Conservation (phyloP, 345 rosid species). For the Erysimum cheiranthoides region DNA sequence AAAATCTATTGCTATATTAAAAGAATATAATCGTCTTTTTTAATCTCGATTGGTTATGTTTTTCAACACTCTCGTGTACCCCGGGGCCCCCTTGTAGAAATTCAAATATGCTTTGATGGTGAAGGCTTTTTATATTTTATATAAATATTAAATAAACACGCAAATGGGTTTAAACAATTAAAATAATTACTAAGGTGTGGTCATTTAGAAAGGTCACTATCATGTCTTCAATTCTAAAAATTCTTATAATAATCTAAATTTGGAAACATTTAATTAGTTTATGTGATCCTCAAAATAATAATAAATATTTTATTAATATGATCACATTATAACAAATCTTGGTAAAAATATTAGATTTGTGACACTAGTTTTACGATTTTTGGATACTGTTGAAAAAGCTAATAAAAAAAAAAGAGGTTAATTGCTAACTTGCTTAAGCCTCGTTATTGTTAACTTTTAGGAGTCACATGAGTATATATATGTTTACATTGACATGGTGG, state of each 20-base stretch:
- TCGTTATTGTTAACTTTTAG: no score
- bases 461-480: background rate
- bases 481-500: background rate
- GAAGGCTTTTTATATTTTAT: conserved; percentile 16
- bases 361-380: background rate
- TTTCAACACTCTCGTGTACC: conserved; percentile 42
- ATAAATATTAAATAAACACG: conserved; percentile 22
- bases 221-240: conserved; percentile 26
- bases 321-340: background rate
- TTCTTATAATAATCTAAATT: conserved; percentile 11
- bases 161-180: conserved; percentile 21
- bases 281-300: conserved; percentile 12
- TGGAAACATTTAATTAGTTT: conserved; percentile 19
- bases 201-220: conserved; percentile 35
- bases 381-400: no score
- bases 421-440: no score
- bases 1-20: conserved; percentile 3
- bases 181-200: conserved; percentile 21
- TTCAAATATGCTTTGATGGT: conserved; percentile 39
- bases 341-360: background rate
- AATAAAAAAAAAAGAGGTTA: background rate
- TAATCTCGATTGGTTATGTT: conserved; percentile 24
- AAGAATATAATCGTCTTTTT: conserved; percentile 23
- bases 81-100: conserved; percentile 34
- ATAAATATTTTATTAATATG: background rate